Percentiles rank a stretch among this genome's conserved stretches.
phyloP scores from a whole-genome alignment of 2,329 filamentous ascomycete species.

The Hyphodiscus sp. region DNA sequence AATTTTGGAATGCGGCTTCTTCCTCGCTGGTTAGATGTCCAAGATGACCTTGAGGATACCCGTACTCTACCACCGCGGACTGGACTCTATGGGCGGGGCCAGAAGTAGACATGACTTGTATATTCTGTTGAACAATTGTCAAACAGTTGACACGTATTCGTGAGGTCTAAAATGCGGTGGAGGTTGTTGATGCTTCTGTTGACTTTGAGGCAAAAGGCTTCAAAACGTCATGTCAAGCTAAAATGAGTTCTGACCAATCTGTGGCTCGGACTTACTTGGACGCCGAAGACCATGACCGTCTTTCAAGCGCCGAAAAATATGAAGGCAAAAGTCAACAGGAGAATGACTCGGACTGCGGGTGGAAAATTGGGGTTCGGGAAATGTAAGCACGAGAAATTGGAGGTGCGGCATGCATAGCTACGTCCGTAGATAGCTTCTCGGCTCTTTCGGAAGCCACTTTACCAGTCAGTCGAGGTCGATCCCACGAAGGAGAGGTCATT shows the following conservation, averaged over 20 bases:
- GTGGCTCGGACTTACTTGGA: neutral
- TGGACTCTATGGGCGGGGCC: slow-evolving; percentile 29
- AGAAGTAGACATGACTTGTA: slow-evolving; percentile 20
- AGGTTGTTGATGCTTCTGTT: neutral
- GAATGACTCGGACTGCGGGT: neutral
- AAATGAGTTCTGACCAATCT: neutral
- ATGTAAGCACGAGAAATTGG: neutral
- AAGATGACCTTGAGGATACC: slow-evolving; percentile 72
- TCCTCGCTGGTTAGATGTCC: slow-evolving; percentile 69
- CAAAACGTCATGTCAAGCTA: slow-evolving; percentile 3
- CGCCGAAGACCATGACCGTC: neutral
- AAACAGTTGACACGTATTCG: neutral
- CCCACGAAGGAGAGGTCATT: neutral
- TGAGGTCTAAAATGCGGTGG: neutral
- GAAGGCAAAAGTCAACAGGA: neutral
- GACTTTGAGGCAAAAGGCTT: neutral
- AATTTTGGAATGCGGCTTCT: slow-evolving; percentile 58
- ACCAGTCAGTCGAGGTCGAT: neutral
- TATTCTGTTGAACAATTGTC: neutral
- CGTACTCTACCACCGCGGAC: slow-evolving; percentile 34
- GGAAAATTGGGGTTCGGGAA: neutral
- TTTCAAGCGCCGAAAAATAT: neutral
- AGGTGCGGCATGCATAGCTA: neutral
- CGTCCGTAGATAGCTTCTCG: neutral
- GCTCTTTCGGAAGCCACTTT: neutral